Percentiles rank a stretch among this genome's conserved stretches.
Evolutionary conservation across 1,139 yeast genomes (phyloP).

Genomic region (Zygosaccharomyces sapae): DNA sequence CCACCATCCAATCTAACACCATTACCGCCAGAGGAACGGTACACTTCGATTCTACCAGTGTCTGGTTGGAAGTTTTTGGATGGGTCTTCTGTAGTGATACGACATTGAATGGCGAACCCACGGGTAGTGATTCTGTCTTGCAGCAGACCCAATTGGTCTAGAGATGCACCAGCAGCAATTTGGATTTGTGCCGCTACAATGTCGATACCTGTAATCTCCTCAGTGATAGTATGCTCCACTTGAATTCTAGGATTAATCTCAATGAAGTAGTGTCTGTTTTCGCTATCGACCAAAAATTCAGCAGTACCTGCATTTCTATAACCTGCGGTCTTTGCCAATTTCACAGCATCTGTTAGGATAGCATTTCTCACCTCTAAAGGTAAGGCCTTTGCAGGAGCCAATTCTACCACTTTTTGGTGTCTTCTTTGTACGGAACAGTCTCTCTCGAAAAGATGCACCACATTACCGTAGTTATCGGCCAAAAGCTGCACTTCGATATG

Average conservation of each 20-base stretch:
- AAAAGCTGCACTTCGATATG: constrained; percentile 96
- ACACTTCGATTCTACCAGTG: constrained; percentile 97
- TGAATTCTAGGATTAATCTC: constrained; percentile 99
- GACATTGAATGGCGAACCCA: constrained; percentile 98
- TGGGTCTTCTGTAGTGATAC: constrained; percentile 99
- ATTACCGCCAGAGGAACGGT: constrained; percentile 98
- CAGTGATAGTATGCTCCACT: constrained; percentile 98
- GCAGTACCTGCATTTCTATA: constrained; percentile 99
- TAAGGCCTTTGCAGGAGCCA: constrained; percentile 96
- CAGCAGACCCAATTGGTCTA: constrained; percentile 82
- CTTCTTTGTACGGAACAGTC: constrained; percentile 99
- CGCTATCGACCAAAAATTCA: constrained; percentile 89
- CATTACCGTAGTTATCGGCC: constrained; percentile 93
- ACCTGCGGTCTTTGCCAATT: constrained; percentile 78
- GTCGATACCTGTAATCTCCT: constrained; percentile 97
- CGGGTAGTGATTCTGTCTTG: constrained; percentile 94
- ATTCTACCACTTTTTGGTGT: constrained; percentile 98
- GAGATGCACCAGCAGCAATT: constrained; percentile 97
- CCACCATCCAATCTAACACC: constrained; percentile 99
- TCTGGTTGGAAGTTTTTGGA: constrained; percentile 96
- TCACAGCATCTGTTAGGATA: constrained; percentile 90
- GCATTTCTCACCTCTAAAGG: constrained; percentile 82
- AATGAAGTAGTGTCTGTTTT: constrained; percentile 94
- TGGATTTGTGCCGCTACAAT: constrained; percentile 98
- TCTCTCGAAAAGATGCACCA: constrained; percentile 92